phyloP scores from a whole-genome alignment of 805 yeast species.

The Starmerella cellae region DNA sequence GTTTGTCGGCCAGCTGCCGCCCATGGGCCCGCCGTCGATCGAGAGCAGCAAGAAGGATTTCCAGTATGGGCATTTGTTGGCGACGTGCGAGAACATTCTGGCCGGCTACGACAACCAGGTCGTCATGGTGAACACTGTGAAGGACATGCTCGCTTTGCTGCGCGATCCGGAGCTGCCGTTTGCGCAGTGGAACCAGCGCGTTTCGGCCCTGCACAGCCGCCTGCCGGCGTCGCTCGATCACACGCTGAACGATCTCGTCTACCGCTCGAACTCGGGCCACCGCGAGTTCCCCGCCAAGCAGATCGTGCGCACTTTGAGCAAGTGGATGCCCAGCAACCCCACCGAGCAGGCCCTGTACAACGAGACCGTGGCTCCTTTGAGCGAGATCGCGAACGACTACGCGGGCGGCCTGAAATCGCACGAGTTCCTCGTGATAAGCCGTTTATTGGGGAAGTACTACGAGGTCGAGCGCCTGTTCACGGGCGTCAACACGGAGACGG shows the following conservation, averaged over 20 bases:
- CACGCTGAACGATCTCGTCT: slow-evolving; percentile 48
- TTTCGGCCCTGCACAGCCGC: slow-evolving; percentile 86
- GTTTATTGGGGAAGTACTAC: slow-evolving; percentile 57
- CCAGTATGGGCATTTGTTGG: slow-evolving; percentile 44
- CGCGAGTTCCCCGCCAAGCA: slow-evolving; percentile 93
- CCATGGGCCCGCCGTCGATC: slow-evolving; percentile 67
- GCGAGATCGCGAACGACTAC: slow-evolving; percentile 56
- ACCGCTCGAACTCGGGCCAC: slow-evolving; percentile 47
- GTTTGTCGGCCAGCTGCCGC: slow-evolving; percentile 86
- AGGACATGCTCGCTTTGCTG: slow-evolving; percentile 56
- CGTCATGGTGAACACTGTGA: slow-evolving; percentile 72
- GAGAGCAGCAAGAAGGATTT: slow-evolving; percentile 77
- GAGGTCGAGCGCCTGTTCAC: slow-evolving; percentile 60
- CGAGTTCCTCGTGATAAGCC: slow-evolving; percentile 63
- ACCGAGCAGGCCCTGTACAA: slow-evolving; percentile 34
- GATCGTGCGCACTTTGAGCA: slow-evolving; percentile 56
- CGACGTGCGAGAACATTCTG: slow-evolving; percentile 63
- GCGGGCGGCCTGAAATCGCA: slow-evolving; percentile 67
- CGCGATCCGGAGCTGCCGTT: slow-evolving; percentile 75
- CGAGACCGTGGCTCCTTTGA: slow-evolving; percentile 58
- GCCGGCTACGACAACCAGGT: slow-evolving; percentile 93
- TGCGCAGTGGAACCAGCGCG: slow-evolving; percentile 77
- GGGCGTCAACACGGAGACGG: slow-evolving; percentile 54
- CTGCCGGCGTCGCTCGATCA: slow-evolving; percentile 67
- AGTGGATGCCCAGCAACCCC: slow-evolving; percentile 44